Evolutionary conservation across 1,284 basidiomycete species (phyloP), one percentile per base, ranked within the genome.

Genomic region (Melampsora abietis-canadensis): DNA sequence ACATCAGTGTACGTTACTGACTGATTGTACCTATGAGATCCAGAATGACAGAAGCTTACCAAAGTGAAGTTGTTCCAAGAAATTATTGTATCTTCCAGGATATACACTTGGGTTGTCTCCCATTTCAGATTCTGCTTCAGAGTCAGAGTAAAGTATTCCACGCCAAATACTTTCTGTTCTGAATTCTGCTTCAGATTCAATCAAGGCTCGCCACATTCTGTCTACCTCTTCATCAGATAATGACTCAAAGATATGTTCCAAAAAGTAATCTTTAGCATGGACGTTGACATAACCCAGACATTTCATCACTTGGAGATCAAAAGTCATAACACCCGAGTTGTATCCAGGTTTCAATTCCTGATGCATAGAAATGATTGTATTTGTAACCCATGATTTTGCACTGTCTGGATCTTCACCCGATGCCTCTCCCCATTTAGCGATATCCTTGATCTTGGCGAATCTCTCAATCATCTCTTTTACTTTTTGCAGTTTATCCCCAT

Each of bases 31-130:
- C 12, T 3, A 40, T 40, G 40, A 14, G 12, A 40, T 40, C 14
- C 10, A 40, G 14, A 40, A 40, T 14, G 10, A 40, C 40, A 40
- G 40, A n/a, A 21, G 27, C 51, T 54, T 54, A 54, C 51, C 51
- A 54, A 54, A 54, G 51, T 54, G 51, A 54, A 54, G 51, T 54
- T 54, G 51, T 54, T 54, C 51, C 51, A 54, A 54, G 27, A 54
- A 54, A 27, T 54, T 54, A 21, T 54, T 54, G 14, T 54, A 54
- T 27, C 51, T 17, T 8, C 51, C 51, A 54, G 27, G 40, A 40
- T 40, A 40, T 40, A 40, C 2, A 40, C 12, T 14, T 40, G 40
- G 40, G 8, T 40, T 40, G 10, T 40, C 40, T 40, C 12, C 40
- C 34, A 37, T 37, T 40, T 19, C 51, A 21, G 2, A 54, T 54